Conservation (phyloP, 208 protist genomes). For the Wallacemonas sp. region DNA sequence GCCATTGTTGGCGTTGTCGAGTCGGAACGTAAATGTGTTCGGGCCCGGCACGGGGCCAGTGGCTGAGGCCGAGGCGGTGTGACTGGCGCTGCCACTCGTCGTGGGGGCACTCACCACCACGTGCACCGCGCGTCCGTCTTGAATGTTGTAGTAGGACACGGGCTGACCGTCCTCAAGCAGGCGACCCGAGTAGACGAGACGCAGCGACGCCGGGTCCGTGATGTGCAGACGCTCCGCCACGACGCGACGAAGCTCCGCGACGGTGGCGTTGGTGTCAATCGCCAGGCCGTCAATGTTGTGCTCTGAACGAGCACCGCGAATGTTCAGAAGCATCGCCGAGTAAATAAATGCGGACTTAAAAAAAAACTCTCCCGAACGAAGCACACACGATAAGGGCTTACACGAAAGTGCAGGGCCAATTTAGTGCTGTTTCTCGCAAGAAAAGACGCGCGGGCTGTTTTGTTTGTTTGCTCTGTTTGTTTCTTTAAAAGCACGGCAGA, state of each 20-base stretch:
- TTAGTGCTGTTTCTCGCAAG: too few relatives aligned
- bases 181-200: slow-evolving; percentile 35
- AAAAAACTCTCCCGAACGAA: too few relatives aligned
- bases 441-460: too few relatives aligned
- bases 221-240: slow-evolving; percentile 37
- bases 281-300: slow-evolving; percentile 54
- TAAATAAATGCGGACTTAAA: too few relatives aligned
- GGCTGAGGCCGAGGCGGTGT: too few relatives aligned
- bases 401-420: too few relatives aligned
- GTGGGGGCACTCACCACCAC: slow-evolving; percentile 39
- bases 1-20: neutral
- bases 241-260: slow-evolving; percentile 38
- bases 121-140: slow-evolving; percentile 40
- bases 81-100: too few relatives aligned
- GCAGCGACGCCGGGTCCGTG: slow-evolving; percentile 26
- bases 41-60: neutral
- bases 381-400: too few relatives aligned
- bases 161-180: slow-evolving; percentile 32
- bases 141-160: slow-evolving; percentile 36
- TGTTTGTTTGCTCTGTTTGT: too few relatives aligned
- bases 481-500: too few relatives aligned
- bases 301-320: slow-evolving; percentile 33
- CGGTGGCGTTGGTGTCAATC: slow-evolving; percentile 35
- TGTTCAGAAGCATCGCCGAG: slow-evolving; percentile 56
- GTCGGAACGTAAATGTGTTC: neutral